Evolutionary conservation across 2,329 filamentous ascomycete genomes (phyloP), one percentile per base, ranked within the genome.

Genomic region (Botrytis tulipae): DNA sequence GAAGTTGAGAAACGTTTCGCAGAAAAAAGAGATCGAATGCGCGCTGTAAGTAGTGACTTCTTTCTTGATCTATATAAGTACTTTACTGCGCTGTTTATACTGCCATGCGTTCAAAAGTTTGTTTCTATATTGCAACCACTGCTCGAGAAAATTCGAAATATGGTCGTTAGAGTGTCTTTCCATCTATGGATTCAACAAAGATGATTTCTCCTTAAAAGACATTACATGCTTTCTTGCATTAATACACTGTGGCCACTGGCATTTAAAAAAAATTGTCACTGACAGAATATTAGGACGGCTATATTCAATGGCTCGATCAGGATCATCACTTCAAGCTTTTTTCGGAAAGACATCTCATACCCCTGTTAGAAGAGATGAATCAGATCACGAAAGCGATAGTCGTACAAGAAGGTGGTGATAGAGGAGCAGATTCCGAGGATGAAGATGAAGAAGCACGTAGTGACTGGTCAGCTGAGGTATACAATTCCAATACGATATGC

Each of bases 1-100:
- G 54, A 71, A 18, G 75, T 79, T 37, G 72, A 73, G 68, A 74
- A 73, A 44, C 75, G 73, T 70, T 78, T 78, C 59, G 66, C 66
- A 1, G 48, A 69, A 18, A 69, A 57, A 32, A 51, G 51, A 42
- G 48, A 57, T 7, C 66, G 51, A 8, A 57, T 69, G 66, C 66
- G 66, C 20, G 48, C 48, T 57, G 66, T 69, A 57, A 57, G 66
- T 57, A 7, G 51, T 32, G 14, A 12, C 32, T 20, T 25, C 4
- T 20, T 12, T 25, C 37, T 69, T 57, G 1, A 25, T 42, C 7
- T 16, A 12, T 44, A 8, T 32, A 20, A 25, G 12, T 40, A 22
- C 6, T 54, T 57, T 5, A 18, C 8, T 29, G 32, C 9, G 22
- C n/a, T 7, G 48, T 68, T 42, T 48, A 42, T 29, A 2, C 1